Conservation (phyloP, 2,329 filamentous ascomycete genomes). For the Daldinia sp. region DNA sequence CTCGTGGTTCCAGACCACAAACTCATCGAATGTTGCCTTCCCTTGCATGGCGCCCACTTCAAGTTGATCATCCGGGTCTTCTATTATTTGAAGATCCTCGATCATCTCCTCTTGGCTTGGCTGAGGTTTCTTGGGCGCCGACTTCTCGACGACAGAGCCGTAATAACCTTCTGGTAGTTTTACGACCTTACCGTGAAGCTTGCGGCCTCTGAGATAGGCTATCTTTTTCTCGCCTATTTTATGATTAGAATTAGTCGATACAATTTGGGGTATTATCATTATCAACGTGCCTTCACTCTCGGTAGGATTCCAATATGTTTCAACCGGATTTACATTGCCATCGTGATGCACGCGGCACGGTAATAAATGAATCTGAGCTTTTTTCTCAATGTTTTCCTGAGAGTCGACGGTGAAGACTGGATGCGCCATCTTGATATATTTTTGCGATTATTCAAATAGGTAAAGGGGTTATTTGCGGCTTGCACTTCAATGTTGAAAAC, state of each 20-base stretch:
- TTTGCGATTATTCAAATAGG: not conserved
- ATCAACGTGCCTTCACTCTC: constrained; percentile 54
- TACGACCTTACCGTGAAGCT: constrained; percentile 73
- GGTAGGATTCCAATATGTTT: constrained; percentile 75
- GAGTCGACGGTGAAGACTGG: constrained; percentile 41
- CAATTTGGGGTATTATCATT: constrained; percentile 23
- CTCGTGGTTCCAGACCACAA: constrained; percentile 89
- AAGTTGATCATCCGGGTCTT: constrained; percentile 55
- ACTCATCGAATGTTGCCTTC: constrained; percentile 73
- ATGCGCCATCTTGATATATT: constrained; percentile 40
- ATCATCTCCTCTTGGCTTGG: constrained; percentile 41
- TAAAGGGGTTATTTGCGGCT: not conserved
- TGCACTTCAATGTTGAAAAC: not conserved
- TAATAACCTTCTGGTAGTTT: constrained; percentile 75
- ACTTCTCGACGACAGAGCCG: constrained; percentile 66
- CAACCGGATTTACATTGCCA: constrained; percentile 70
- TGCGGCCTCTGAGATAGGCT: constrained; percentile 81
- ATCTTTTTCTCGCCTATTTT: constrained; percentile 59
- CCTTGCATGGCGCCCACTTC: constrained; percentile 67
- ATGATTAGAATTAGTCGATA: not conserved
- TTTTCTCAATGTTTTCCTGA: constrained; percentile 27
- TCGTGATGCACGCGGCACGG: constrained; percentile 83
- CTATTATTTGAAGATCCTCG: constrained; percentile 52
- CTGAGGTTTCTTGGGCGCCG: constrained; percentile 48
- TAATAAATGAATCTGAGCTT: constrained; percentile 64